Conservation (phyloP, 2,329 filamentous ascomycete species). For the Neobulgaria alba region DNA sequence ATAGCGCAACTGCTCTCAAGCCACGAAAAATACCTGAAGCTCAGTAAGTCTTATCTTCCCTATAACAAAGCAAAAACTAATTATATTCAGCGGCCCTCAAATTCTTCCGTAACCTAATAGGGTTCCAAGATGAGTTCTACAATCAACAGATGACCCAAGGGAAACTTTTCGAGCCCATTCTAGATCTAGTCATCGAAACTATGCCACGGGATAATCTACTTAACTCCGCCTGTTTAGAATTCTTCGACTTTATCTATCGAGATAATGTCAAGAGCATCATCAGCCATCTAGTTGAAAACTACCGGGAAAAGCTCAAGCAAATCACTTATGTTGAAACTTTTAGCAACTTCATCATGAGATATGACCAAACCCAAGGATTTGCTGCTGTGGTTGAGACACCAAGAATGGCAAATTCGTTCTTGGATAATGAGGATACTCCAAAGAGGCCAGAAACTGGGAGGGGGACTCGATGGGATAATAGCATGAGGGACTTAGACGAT, state of each 20-base stretch:
- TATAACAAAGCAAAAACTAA: neutral
- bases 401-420: constrained; percentile 59
- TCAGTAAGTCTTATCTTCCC: constrained; percentile 52
- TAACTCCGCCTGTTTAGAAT: constrained; percentile 86
- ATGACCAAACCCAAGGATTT: constrained; percentile 69
- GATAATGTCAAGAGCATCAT: constrained; percentile 76
- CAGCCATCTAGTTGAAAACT: constrained; percentile 74
- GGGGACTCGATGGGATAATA: constrained; percentile 50
- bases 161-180: constrained; percentile 71
- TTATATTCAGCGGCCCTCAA: constrained; percentile 65
- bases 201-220: constrained; percentile 89
- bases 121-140: constrained; percentile 85
- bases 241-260: constrained; percentile 84
- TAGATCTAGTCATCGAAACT: constrained; percentile 75
- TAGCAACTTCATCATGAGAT: constrained; percentile 62
- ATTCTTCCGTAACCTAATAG: constrained; percentile 82
- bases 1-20: constrained; percentile 76
- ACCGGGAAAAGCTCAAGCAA: constrained; percentile 64
- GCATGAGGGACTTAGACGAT: constrained; percentile 73
- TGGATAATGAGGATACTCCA: constrained; percentile 56
- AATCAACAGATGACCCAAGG: constrained; percentile 76
- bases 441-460: constrained; percentile 40
- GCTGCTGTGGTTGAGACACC: constrained; percentile 36
- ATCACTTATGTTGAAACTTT: constrained; percentile 85
- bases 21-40: constrained; percentile 83